Conservation (phyloP, 1,139 yeast genomes). For the Meyerozyma athensensis region DNA sequence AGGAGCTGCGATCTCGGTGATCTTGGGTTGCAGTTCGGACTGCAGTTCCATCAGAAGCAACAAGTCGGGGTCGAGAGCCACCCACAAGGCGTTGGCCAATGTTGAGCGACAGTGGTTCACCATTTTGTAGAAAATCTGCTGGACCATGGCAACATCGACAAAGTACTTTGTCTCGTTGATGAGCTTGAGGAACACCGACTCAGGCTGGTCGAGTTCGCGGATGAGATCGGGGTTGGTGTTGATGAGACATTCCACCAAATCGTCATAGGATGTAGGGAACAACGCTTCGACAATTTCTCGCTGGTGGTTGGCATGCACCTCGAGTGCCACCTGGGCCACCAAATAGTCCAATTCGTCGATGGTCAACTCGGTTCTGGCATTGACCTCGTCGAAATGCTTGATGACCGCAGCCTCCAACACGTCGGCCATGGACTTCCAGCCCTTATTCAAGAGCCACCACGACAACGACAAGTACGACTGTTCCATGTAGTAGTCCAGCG, state of each 20-base stretch:
- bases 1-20: constrained; percentile 16
- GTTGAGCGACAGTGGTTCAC: constrained; percentile 26
- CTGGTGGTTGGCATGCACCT: constrained; percentile 15
- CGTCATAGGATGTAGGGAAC: constrained; percentile 39
- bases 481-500: constrained; percentile 53
- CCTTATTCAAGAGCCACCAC: constrained; percentile 93
- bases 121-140: constrained; percentile 26
- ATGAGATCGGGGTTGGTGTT: constrained; percentile 44
- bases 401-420: constrained; percentile 55
- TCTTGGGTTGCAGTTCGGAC: constrained; percentile 8
- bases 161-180: constrained; percentile 40
- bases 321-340: constrained; percentile 16
- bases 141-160: constrained; percentile 28
- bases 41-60: constrained; percentile 7
- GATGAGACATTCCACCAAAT: constrained; percentile 39
- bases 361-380: constrained; percentile 69
- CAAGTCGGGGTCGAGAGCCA: constrained; percentile 18
- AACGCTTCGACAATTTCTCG: constrained; percentile 26
- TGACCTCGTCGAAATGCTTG: constrained; percentile 56
- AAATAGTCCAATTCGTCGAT: constrained; percentile 49
- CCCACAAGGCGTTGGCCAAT: constrained; percentile 24
- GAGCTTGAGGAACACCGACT: constrained; percentile 41
- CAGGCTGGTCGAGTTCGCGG: constrained; percentile 33
- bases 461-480: constrained; percentile 82
- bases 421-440: constrained; percentile 61